Percentiles rank a stretch among this genome's conserved stretches.
These are phyloP conservation scores for Fragaria vesca DNA, from an alignment of 306 rosid genomes.

Conservation along the genomic window DNA sequence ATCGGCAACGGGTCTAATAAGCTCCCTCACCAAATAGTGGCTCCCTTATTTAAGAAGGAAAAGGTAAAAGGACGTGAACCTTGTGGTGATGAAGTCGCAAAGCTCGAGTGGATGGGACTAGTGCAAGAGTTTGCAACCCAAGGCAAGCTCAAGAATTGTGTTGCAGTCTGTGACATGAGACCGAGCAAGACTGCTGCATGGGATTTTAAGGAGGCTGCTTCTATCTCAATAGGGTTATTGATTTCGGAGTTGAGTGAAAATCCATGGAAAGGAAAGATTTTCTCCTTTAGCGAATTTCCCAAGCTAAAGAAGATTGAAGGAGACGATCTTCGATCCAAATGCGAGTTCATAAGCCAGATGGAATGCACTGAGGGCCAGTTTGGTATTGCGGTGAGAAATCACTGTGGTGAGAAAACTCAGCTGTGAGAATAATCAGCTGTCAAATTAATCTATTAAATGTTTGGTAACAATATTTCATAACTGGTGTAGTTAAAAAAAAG, in stretches of 20 bases:
- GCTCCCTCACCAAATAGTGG: neutral
- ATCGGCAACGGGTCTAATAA: too few species aligned
- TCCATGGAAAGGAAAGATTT: constrained; percentile 5
- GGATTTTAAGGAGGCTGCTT: neutral
- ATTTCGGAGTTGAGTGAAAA: constrained; percentile 4
- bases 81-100: neutral
- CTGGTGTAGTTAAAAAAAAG: too few species aligned
- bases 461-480: too few species aligned
- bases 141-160: constrained; percentile 4
- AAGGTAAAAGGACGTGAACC: neutral
- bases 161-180: neutral
- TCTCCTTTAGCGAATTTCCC: neutral
- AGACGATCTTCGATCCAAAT: neutral
- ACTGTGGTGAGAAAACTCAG: too few species aligned
- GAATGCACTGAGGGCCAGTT: too few species aligned
- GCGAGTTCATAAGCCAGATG: neutral
- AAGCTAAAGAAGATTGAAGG: neutral
- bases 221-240: neutral
- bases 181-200: neutral
- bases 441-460: too few species aligned
- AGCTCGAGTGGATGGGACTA: neutral
- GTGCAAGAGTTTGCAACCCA: neutral
- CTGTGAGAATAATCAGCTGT: too few species aligned
- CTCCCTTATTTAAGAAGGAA: neutral
- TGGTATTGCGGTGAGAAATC: too few species aligned